Percentiles rank a stretch among this genome's conserved stretches.
phyloP scores from a whole-genome alignment of 306 rosid genomes.

The Castanospermum australe region DNA sequence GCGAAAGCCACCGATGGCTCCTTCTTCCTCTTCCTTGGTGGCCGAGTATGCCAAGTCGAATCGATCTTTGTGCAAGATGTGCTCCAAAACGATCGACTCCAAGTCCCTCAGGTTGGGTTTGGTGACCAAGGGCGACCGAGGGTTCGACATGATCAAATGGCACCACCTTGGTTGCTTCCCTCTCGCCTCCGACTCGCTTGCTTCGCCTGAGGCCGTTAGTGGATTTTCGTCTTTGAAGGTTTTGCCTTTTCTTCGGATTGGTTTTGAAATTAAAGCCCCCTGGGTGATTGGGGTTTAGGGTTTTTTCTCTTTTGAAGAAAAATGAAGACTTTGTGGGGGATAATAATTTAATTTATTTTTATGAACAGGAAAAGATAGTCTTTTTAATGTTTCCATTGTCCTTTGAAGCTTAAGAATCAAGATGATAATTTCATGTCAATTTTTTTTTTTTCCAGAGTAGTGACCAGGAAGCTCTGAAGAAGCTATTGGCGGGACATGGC shows the following conservation, averaged over 20 bases:
- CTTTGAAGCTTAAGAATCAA: background rate
- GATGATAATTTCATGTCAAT: background rate
- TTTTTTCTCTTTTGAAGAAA: background rate
- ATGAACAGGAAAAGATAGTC: background rate
- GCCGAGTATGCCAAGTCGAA: constrained; percentile 71
- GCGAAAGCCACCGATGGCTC: constrained; percentile 35
- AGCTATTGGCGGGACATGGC: constrained; percentile 42
- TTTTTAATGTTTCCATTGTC: background rate
- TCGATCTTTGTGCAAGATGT: constrained; percentile 62
- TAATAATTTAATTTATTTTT: no score
- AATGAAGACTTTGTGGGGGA: background rate
- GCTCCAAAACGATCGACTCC: constrained; percentile 44
- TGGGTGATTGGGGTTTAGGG: background rate
- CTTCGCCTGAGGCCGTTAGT: constrained; percentile 38
- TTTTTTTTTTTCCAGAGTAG: background rate
- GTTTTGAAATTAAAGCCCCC: background rate
- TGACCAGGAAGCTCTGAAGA: constrained; percentile 74
- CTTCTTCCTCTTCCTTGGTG: constrained; percentile 23
- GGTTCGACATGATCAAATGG: constrained; percentile 52
- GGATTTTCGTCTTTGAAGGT: constrained; percentile 68
- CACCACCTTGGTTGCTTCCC: constrained; percentile 67
- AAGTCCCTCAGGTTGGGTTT: constrained; percentile 56
- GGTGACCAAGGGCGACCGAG: constrained; percentile 44
- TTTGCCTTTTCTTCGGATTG: background rate
- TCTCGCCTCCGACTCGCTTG: constrained; percentile 20